Base-by-base conservation (phyloP, 257 asterid genomes). In the Solanum rostratum region DNA sequence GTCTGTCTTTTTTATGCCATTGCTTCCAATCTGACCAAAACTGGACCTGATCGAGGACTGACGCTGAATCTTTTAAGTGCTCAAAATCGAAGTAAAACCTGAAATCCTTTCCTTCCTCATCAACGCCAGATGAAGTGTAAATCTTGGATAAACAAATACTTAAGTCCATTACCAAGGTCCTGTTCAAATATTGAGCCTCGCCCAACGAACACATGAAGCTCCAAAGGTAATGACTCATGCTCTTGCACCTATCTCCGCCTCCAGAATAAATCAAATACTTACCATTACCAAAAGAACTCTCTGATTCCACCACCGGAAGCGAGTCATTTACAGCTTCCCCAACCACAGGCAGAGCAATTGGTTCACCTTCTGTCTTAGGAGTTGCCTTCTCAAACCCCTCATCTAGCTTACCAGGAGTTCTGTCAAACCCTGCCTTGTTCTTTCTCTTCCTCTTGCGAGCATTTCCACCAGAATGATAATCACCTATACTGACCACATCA, bases 191-290 rank as follows among this genome's bases (percentile, higher is more conserved):
- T 89, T 88, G 96, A 6, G 98, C 98, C 90, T 97, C 98, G 18
- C 97, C 99, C 79, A 97, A 83, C 74, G 93, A 91, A 90, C 99
- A 97, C 87, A 83, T 82, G 89, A 97, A 97, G 84, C 98, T 91
- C 97, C 98, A 95, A 33, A 93, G 79, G 84, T 91, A 97, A 8
- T 94, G 98, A 80, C 85, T 79, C 98, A 94, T 97, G 89, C 90
- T 90, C 90, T 94, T 93, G 91, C 99, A 97, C 82, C 95, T 88
- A 81, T 95, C 99, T 10, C 98, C 98, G 19, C 98, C 97, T 29
- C 94, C 94, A 13, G 89, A 78, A 62, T 97, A 97, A 55, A 93
- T 7, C 94, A 97, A 90, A 85, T 94, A 97, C 91, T 91, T 94
- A 10, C 94, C 93, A 15, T 27, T 45, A 7, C 89, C 87, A 71